Percentiles rank a stretch among this genome's conserved stretches.
Conservation (phyloP, 345 rosid species). For the Corymbia maculata region DNA sequence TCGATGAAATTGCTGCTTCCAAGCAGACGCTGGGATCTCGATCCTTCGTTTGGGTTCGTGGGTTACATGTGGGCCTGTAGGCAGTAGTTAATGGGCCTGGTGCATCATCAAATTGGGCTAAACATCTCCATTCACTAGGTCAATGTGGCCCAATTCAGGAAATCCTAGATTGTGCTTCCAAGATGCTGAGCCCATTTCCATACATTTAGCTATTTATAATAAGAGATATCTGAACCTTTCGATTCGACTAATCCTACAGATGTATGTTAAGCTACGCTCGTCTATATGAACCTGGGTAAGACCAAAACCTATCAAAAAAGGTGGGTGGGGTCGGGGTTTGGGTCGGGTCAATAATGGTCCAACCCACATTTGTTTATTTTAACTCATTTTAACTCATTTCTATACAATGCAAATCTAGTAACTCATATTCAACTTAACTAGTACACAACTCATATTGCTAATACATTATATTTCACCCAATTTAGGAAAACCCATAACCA, state of each 20-base stretch:
- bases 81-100: neutral
- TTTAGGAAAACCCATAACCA: neutral
- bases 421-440: neutral
- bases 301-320: accelerated
- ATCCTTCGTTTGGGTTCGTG: neutral
- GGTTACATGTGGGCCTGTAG: neutral
- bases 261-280: accelerated
- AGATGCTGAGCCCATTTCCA: neutral
- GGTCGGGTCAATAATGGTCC: neutral
- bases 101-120: neutral
- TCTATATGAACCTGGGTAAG: neutral
- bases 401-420: neutral
- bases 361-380: neutral
- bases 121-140: neutral
- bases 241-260: neutral
- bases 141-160: neutral
- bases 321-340: accelerated
- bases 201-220: neutral
- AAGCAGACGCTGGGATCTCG: neutral
- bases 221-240: neutral
- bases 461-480: neutral
- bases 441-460: neutral
- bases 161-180: neutral
- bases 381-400: neutral
- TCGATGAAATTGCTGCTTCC: too few species aligned